Conservation (phyloP, 345 rosid species). For the Boechera retrofracta region DNA sequence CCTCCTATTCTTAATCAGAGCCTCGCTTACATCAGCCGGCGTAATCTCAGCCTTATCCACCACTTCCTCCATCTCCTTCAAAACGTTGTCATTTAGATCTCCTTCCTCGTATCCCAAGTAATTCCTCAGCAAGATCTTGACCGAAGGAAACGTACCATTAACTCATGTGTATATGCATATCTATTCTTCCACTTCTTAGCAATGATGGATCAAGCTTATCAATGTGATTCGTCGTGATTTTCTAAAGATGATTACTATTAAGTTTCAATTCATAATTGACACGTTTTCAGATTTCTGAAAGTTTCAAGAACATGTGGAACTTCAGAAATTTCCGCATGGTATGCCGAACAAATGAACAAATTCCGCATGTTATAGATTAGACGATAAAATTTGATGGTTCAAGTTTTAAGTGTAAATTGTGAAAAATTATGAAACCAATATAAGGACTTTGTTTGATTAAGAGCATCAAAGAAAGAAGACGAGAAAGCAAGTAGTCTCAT, state of each 20-base stretch:
- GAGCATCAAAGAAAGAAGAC: not conserved
- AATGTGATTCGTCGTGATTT: slow-evolving; percentile 35
- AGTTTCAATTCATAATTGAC: no score
- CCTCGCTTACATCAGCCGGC: slow-evolving; percentile 41
- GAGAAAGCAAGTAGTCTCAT: not conserved
- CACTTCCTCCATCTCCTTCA: slow-evolving; percentile 50
- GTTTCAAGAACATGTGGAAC: no score
- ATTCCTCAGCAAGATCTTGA: slow-evolving; percentile 35
- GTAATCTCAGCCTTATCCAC: slow-evolving; percentile 49
- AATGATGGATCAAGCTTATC: slow-evolving; percentile 43
- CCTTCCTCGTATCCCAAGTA: slow-evolving; percentile 37
- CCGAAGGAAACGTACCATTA: slow-evolving; percentile 31
- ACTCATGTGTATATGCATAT: slow-evolving; percentile 37
- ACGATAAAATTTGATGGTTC: no score
- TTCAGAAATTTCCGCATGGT: no score
- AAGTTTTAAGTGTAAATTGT: no score
- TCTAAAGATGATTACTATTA: no score
- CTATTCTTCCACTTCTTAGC: slow-evolving; percentile 40
- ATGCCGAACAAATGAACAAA: no score
- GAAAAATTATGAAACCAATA: no score
- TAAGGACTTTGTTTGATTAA: not conserved
- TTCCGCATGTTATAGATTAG: no score
- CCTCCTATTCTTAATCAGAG: slow-evolving; percentile 38
- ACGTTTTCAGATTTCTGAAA: no score
- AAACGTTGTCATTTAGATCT: slow-evolving; percentile 41